Evolutionary conservation across 176 grass and related monocot genomes (phyloP).

Genomic region (Oryza nivara): DNA sequence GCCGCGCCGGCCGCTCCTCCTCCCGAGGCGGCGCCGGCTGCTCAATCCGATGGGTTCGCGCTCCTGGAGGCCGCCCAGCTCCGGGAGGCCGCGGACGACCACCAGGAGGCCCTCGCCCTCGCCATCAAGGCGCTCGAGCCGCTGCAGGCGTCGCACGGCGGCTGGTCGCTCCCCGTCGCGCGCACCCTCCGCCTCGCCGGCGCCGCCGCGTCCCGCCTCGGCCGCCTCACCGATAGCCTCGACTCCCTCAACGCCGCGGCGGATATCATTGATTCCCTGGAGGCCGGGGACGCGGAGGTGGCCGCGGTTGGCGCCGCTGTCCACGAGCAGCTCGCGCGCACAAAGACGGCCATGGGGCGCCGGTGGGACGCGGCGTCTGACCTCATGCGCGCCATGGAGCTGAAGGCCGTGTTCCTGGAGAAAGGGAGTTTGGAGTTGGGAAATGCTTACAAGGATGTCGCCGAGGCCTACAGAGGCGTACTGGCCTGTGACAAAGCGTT

Average conservation of each 20-base stretch:
- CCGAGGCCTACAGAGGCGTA: conserved; percentile 53
- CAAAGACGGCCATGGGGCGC: conserved; percentile 56
- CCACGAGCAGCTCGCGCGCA: conserved; percentile 61
- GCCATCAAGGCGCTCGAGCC: conserved; percentile 54
- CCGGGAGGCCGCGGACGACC: conserved; percentile 40
- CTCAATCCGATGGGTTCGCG: conserved; percentile 35
- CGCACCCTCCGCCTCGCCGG: conserved; percentile 67
- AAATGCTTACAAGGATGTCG: conserved; percentile 51
- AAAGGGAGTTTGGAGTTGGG: conserved; percentile 47
- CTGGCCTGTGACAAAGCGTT: conserved; percentile 64
- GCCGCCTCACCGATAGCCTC: conserved; percentile 55
- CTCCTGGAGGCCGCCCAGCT: conserved; percentile 52
- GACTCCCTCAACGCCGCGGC: conserved; percentile 65
- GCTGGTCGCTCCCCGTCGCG: conserved; percentile 69
- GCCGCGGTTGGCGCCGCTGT: conserved; percentile 44
- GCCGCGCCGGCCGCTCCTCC: conserved; percentile 3
- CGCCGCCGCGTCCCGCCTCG: conserved; percentile 50
- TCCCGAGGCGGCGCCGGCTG: conserved; percentile 30
- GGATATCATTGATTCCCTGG: conserved; percentile 51
- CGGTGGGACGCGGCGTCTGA: conserved; percentile 62
- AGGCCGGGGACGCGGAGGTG: conserved; percentile 30
- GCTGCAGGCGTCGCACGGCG: conserved; percentile 65
- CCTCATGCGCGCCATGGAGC: conserved; percentile 47
- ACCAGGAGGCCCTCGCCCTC: conserved; percentile 57
- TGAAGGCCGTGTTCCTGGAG: conserved; percentile 46